A percentile compares a stretch with the other conserved stretches of the same genome.
Evolutionary conservation across 768 basidiomycete species (phyloP).

Genomic region (Pluteus cervinus): DNA sequence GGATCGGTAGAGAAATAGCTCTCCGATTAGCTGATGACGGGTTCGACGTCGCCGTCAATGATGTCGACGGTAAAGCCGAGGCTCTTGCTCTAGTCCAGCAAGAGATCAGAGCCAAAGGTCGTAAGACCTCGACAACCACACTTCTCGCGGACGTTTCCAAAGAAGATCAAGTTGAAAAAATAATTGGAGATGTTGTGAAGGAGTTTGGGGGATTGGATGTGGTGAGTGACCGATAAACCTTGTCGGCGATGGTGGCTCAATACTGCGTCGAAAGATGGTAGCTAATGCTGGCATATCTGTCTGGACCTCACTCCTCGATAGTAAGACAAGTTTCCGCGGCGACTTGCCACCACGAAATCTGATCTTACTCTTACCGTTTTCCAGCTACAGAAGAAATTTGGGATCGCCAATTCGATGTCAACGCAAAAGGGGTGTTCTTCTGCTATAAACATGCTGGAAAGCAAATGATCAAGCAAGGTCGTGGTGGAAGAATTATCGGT

Average conservation of each 20-base stretch:
- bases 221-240: slow-evolving; percentile 16
- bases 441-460: slow-evolving; percentile 61
- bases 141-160: slow-evolving; percentile 31
- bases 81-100: slow-evolving; percentile 24
- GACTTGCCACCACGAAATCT: neutral
- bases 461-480: slow-evolving; percentile 52
- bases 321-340: slow-evolving; percentile 9
- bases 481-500: slow-evolving; percentile 52
- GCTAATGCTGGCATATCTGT: slow-evolving; percentile 36
- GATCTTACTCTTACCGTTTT: neutral
- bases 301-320: slow-evolving; percentile 15
- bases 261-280: slow-evolving; percentile 28
- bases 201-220: slow-evolving; percentile 42
- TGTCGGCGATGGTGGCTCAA: neutral
- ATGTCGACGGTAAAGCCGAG: slow-evolving; percentile 22
- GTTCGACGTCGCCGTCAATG: slow-evolving; percentile 41
- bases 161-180: slow-evolving; percentile 34
- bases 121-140: slow-evolving; percentile 12
- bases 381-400: slow-evolving; percentile 30
- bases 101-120: slow-evolving; percentile 17
- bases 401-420: slow-evolving; percentile 41
- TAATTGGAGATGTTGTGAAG: slow-evolving; percentile 27
- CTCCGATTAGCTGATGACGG: slow-evolving; percentile 41
- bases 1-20: slow-evolving; percentile 44
- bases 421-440: slow-evolving; percentile 51